Evolutionary conservation across 257 asterid genomes (phyloP).

Genomic region (Nicotiana obtusifolia): DNA sequence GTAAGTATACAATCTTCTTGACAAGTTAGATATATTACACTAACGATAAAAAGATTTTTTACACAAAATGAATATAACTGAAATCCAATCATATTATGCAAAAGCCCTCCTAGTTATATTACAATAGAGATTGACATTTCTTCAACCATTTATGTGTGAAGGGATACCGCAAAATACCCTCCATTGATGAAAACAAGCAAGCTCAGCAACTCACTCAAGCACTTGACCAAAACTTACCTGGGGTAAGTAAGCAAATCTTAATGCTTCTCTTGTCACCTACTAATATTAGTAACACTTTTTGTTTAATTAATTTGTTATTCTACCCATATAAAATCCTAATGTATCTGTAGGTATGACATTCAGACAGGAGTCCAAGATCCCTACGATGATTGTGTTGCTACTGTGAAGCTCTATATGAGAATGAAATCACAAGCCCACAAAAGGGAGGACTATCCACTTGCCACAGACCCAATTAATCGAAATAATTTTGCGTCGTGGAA

Average conservation of each 20-base stretch:
- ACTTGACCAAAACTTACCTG: conserved; percentile 65
- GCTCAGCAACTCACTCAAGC: conserved; percentile 85
- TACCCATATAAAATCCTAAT: background rate
- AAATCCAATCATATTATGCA: background rate
- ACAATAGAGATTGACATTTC: background rate
- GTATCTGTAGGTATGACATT: conserved; percentile 53
- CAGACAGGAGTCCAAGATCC: conserved; percentile 80
- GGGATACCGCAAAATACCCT: conserved; percentile 86
- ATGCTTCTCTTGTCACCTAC: background rate
- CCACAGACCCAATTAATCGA: conserved; percentile 62
- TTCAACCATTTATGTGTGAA: conserved; percentile 14
- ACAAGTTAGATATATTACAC: no score
- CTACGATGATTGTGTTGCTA: conserved; percentile 77
- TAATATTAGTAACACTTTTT: background rate
- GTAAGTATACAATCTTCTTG: background rate
- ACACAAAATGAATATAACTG: no score
- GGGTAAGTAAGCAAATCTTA: conserved; percentile 37
- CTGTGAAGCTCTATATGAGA: conserved; percentile 68
- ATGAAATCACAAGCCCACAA: conserved; percentile 67
- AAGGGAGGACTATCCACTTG: conserved; percentile 51
- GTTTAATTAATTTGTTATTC: no score
- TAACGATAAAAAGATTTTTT: no score
- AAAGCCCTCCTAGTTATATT: background rate
- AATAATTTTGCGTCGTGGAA: conserved; percentile 61
- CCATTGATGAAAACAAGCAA: conserved; percentile 88